phyloP scores from a whole-genome alignment of 805 yeast genomes.

The Saturnispora zaruensis region DNA sequence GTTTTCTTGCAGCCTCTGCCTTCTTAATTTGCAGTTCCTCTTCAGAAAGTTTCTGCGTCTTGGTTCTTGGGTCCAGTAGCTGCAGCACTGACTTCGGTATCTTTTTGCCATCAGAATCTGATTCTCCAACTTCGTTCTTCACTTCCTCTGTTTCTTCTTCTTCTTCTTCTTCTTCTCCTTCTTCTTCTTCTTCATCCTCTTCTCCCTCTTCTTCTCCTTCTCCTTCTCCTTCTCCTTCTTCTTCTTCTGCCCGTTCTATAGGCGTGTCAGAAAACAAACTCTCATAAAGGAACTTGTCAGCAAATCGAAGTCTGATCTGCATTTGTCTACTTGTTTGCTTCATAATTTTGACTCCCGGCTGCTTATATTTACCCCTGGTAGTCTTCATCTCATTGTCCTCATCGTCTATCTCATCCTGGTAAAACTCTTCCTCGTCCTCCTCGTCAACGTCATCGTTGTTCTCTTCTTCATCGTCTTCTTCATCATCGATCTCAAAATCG shows the following conservation, averaged over 20 bases:
- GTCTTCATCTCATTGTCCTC: constrained; percentile 6
- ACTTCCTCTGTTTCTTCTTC: constrained; percentile 2
- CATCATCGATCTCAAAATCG: constrained; percentile 7
- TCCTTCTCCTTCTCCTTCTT: neutral
- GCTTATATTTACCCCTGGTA: constrained; percentile 20
- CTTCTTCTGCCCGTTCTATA: neutral
- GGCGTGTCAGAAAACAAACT: neutral
- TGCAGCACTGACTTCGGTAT: constrained; percentile 26
- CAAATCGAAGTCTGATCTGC: constrained; percentile 4
- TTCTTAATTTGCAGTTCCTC: constrained; percentile 76
- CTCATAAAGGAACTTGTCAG: constrained; percentile 1
- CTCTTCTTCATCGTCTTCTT: constrained; percentile 13
- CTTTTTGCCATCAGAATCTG: constrained; percentile 13
- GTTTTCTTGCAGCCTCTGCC: constrained; percentile 80
- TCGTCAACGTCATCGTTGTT: constrained; percentile 10
- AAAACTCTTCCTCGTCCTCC: constrained; percentile 12
- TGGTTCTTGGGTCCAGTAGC: constrained; percentile 33
- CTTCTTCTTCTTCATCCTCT: neutral
- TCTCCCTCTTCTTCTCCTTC: neutral
- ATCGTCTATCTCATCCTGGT: constrained; percentile 4
- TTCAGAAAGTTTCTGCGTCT: constrained; percentile 58
- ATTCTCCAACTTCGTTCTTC: constrained; percentile 14
- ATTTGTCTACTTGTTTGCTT: neutral
- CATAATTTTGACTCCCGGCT: constrained; percentile 9
- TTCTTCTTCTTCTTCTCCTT: constrained; percentile 1